A percentile compares a stretch with the other conserved stretches of the same genome.
Evolutionary conservation across 169 alveolate genomes (phyloP).

Genomic region (Plasmodium blacklocki): DNA sequence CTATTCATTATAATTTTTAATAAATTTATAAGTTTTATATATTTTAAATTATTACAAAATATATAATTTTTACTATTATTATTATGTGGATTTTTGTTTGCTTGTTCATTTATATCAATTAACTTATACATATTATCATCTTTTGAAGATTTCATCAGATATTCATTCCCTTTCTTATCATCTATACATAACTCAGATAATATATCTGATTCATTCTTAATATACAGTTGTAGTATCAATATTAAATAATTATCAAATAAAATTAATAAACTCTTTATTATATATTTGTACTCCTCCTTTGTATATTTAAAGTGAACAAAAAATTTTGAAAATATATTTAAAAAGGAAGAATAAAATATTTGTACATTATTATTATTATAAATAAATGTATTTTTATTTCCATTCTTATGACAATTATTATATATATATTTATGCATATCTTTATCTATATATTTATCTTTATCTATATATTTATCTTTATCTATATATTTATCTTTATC

Average conservation of each 20-base stretch:
- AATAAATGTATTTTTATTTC: background rate
- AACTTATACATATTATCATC: background rate
- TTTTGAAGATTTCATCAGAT: background rate
- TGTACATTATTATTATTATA: constrained; percentile 20
- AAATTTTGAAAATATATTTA: constrained; percentile 37
- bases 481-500: background rate
- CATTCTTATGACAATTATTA: background rate
- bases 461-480: background rate
- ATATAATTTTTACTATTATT: too few relatives aligned
- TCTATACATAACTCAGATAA: background rate
- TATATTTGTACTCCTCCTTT: constrained; percentile 13
- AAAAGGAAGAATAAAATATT: constrained; percentile 16
- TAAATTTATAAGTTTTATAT: too few relatives aligned
- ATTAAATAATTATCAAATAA: constrained; percentile 38
- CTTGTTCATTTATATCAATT: too few relatives aligned
- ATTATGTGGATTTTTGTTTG: too few relatives aligned
- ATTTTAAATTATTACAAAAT: too few relatives aligned
- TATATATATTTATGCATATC: too few relatives aligned
- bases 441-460: too few relatives aligned
- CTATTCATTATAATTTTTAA: too few relatives aligned
- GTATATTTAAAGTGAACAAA: constrained; percentile 25
- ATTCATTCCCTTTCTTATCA: constrained; percentile 1
- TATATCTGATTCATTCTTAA: background rate
- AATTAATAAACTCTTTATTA: constrained; percentile 27
- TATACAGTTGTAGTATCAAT: constrained; percentile 12